These are phyloP conservation scores for Articulospora tetracladia DNA, from an alignment of 495 filamentous ascomycete species.

Conservation along the genomic window DNA sequence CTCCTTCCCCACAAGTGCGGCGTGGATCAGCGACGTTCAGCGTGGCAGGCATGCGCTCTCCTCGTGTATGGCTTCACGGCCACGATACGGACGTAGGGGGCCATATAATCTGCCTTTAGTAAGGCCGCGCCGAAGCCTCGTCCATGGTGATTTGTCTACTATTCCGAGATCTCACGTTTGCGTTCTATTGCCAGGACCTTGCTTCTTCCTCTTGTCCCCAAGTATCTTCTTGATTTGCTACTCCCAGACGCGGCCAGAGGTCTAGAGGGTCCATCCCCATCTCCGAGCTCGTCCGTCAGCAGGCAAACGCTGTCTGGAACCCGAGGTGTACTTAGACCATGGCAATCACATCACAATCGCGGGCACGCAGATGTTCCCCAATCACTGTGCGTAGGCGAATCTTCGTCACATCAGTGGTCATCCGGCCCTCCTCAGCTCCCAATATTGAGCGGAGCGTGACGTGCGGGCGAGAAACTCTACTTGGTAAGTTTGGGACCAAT, in stretches of 20 bases:
- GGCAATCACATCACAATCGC: not conserved
- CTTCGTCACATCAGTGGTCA: not conserved
- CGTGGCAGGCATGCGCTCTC: not conserved
- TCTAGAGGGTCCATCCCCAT: too few relatives aligned
- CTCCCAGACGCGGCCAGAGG: not conserved
- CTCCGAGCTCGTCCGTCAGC: too few relatives aligned
- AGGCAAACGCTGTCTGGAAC: not conserved
- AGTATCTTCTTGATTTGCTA: not conserved
- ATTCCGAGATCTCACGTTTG: not conserved
- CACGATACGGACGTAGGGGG: not conserved
- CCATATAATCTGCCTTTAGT: not conserved
- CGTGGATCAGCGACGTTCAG: not conserved
- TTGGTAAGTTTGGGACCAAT: not conserved
- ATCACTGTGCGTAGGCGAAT: not conserved
- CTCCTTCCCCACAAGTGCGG: not conserved
- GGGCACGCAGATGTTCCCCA: not conserved
- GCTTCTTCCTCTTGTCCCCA: not conserved
- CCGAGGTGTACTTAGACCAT: not conserved
- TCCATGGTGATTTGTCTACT: not conserved
- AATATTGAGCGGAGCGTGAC: not conserved
- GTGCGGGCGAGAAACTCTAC: not conserved
- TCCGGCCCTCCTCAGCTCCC: not conserved
- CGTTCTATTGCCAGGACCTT: not conserved
- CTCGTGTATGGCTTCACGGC: not conserved
- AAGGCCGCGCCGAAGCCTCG: not conserved